Conservation (phyloP, 345 rosid species). For the Bretschneidera sinensis region DNA sequence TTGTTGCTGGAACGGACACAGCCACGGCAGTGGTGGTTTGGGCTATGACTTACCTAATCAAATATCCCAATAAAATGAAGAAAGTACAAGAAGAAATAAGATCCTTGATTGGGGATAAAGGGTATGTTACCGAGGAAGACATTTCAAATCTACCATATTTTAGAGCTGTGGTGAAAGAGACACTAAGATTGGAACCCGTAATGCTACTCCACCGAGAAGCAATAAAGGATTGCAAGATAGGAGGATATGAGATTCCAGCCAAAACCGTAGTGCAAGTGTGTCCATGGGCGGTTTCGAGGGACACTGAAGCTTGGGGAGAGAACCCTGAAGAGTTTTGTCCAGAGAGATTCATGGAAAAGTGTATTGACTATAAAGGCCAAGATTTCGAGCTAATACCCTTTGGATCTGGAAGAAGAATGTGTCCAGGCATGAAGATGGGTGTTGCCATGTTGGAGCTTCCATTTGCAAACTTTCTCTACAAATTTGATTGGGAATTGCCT, state of each 20-base stretch:
- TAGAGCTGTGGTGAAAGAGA: slow-evolving; percentile 44
- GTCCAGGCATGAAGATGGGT: slow-evolving; percentile 25
- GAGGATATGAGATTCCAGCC: slow-evolving; percentile 27
- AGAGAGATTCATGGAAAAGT: slow-evolving; percentile 18
- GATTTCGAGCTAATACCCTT: slow-evolving; percentile 25
- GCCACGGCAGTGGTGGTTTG: slow-evolving; percentile 15
- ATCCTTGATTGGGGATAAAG: slow-evolving; percentile 13
- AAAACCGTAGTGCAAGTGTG: slow-evolving; percentile 28
- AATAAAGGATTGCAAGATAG: slow-evolving; percentile 14
- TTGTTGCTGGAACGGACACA: slow-evolving; percentile 9
- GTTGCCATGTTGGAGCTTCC: slow-evolving; percentile 15
- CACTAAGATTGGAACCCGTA: slow-evolving; percentile 28
- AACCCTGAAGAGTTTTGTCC: slow-evolving; percentile 16
- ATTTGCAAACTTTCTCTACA: slow-evolving; percentile 10
- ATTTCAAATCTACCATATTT: slow-evolving; percentile 23
- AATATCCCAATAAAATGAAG: slow-evolving; percentile 25
- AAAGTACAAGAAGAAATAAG: slow-evolving; percentile 32
- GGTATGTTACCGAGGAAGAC: slow-evolving; percentile 32
- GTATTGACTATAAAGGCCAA: slow-evolving; percentile 22
- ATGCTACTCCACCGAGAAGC: slow-evolving; percentile 29
- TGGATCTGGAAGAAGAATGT: slow-evolving; percentile 24
- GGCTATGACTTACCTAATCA: slow-evolving; percentile 36
- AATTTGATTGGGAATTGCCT: slow-evolving; percentile 17
- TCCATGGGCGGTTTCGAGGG: slow-evolving; percentile 36
- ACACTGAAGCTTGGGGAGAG: slow-evolving; percentile 30